These are phyloP conservation scores for Colletotrichum sp. DNA, from an alignment of 2,329 filamentous ascomycete genomes.

Conservation along the genomic window DNA sequence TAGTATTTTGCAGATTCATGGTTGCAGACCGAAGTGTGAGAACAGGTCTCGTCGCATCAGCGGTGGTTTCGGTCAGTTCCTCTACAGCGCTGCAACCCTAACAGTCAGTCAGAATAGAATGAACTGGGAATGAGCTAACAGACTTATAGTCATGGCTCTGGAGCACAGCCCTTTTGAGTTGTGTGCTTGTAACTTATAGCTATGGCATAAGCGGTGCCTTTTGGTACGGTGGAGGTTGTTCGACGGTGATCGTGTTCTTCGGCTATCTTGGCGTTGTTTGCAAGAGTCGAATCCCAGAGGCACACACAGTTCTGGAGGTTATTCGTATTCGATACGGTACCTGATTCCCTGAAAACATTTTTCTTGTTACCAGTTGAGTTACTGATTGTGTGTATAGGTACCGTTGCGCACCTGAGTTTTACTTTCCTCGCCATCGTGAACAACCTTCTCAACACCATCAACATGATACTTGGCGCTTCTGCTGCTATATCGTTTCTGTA, in stretches of 20 bases:
- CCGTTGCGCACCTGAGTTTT: conserved; percentile 52
- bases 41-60: conserved; percentile 56
- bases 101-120: neutral
- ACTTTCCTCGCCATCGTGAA: conserved; percentile 58
- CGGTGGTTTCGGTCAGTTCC: conserved; percentile 47
- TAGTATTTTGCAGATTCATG: conserved; percentile 45
- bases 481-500: conserved; percentile 38
- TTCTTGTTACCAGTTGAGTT: conserved; percentile 8
- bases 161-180: conserved; percentile 57
- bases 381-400: neutral
- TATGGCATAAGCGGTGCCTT: conserved; percentile 61
- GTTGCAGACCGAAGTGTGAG: conserved; percentile 56
- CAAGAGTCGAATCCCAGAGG: conserved; percentile 57
- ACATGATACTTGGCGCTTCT: conserved; percentile 54
- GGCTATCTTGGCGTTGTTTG: conserved; percentile 52
- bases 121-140: neutral
- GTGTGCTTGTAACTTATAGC: conserved; percentile 55
- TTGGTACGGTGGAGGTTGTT: conserved; percentile 62
- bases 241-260: conserved; percentile 62
- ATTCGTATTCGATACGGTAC: conserved; percentile 55
- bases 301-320: conserved; percentile 59
- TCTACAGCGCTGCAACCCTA: neutral
- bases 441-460: conserved; percentile 58
- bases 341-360: neutral
- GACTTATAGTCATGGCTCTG: conserved; percentile 51